Conservation (phyloP, 768 basidiomycete genomes). For the Rubroboletus satanas region DNA sequence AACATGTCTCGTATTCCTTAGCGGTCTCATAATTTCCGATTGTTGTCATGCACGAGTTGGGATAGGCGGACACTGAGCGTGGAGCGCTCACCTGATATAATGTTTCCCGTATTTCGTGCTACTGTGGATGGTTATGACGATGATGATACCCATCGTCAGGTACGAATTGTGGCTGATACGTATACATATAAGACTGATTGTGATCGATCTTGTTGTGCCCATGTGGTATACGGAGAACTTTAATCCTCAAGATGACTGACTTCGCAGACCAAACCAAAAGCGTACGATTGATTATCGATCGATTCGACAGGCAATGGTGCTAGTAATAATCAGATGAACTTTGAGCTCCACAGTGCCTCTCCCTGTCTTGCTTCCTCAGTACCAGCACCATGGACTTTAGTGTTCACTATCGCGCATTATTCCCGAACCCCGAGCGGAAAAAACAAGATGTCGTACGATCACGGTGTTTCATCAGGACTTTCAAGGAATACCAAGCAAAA, state of each 20-base stretch:
- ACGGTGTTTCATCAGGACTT: constrained; percentile 1
- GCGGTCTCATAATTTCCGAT: background rate
- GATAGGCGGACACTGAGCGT: constrained; percentile 8
- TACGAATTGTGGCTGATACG: background rate
- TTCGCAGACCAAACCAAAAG: background rate
- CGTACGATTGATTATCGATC: background rate
- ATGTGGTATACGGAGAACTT: constrained; percentile 1
- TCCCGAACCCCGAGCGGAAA: background rate
- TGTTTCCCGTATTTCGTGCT: background rate
- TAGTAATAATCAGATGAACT: constrained; percentile 37
- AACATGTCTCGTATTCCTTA: background rate
- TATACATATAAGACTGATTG: background rate
- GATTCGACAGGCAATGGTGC: background rate
- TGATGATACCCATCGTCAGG: constrained; percentile 1
- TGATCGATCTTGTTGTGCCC: constrained; percentile 7
- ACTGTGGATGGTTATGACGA: background rate
- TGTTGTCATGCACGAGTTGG: background rate
- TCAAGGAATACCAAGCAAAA: background rate
- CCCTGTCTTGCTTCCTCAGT: constrained; percentile 48
- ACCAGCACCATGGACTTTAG: constrained; percentile 44
- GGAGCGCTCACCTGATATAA: constrained; percentile 5
- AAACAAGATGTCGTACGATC: background rate
- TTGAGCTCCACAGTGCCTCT: constrained; percentile 52
- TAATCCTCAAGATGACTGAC: background rate
- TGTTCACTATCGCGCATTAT: constrained; percentile 35